Conservation (phyloP, 345 rosid species). For the Acer yangbiense region DNA sequence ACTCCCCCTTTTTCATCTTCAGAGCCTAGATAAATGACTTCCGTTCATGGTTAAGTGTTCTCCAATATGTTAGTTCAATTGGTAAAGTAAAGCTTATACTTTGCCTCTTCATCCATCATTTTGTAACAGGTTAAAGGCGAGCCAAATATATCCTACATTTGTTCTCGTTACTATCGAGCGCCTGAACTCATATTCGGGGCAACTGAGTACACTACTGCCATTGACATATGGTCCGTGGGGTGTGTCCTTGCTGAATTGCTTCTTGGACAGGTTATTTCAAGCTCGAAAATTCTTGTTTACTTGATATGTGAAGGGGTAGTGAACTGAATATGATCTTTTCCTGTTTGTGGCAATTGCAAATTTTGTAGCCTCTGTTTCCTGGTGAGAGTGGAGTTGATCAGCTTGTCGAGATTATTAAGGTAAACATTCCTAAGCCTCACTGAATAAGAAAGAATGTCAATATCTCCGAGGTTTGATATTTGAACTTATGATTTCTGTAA, state of each 20-base stretch:
- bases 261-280: conserved; percentile 25
- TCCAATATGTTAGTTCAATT: not conserved
- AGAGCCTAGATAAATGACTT: not conserved
- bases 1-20: not conserved
- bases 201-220: conserved; percentile 29
- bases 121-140: conserved; percentile 28
- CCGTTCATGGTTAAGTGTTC: not conserved
- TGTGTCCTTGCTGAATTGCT: conserved; percentile 32
- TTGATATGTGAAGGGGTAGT: not conserved
- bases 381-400: conserved; percentile 37
- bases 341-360: not conserved
- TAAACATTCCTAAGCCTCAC: not conserved
- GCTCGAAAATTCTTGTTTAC: not conserved
- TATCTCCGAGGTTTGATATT: not conserved
- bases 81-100: not conserved
- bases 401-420: conserved; percentile 33
- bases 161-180: conserved; percentile 32
- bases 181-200: conserved; percentile 33
- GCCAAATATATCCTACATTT: conserved; percentile 31
- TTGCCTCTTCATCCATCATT: not conserved
- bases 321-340: not conserved
- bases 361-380: conserved; percentile 27
- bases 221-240: conserved; percentile 33
- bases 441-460: not conserved
- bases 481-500: not conserved